These are phyloP conservation scores for Solanum aculeatissimum DNA, from an alignment of 305 asterid genomes.

Conservation along the genomic window DNA sequence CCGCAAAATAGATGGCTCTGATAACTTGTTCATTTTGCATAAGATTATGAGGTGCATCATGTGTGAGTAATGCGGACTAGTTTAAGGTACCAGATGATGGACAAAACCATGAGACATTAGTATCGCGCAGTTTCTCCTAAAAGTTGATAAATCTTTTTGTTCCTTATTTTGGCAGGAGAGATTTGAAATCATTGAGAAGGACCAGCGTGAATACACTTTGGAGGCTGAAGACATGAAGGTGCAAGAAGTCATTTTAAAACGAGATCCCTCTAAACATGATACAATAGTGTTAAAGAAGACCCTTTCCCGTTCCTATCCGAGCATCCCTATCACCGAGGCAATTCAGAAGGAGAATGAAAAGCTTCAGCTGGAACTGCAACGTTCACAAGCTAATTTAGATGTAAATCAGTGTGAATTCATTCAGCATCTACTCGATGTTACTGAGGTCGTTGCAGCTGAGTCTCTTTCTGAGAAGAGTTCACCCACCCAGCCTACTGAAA, in stretches of 20 bases:
- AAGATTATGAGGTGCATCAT: background rate
- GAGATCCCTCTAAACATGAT: constrained; percentile 56
- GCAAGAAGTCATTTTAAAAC: constrained; percentile 58
- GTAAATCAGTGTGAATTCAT: constrained; percentile 74
- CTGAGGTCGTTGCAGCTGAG: constrained; percentile 63
- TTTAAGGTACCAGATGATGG: background rate
- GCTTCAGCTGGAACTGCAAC: constrained; percentile 76
- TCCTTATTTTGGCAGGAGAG: constrained; percentile 43
- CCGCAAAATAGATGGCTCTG: background rate
- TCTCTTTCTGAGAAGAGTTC: constrained; percentile 36
- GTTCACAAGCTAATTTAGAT: constrained; percentile 69
- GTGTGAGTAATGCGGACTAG: background rate
- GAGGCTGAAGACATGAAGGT: constrained; percentile 73
- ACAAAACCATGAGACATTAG: background rate
- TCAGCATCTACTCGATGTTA: constrained; percentile 77
- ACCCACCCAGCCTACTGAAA: constrained; percentile 17
- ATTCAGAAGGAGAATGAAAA: constrained; percentile 61
- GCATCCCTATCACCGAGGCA: constrained; percentile 57
- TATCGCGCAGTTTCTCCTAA: background rate
- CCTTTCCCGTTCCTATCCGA: constrained; percentile 72
- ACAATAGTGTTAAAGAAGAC: constrained; percentile 54
- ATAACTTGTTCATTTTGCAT: background rate
- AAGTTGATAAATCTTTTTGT: background rate
- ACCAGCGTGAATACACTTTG: constrained; percentile 63
- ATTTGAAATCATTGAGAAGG: constrained; percentile 59